Evolutionary conservation across 225 moss, liverwort and hornwort genomes (phyloP), one percentile per base, ranked within the genome.

Genomic region (Pleurozium schreberi): DNA sequence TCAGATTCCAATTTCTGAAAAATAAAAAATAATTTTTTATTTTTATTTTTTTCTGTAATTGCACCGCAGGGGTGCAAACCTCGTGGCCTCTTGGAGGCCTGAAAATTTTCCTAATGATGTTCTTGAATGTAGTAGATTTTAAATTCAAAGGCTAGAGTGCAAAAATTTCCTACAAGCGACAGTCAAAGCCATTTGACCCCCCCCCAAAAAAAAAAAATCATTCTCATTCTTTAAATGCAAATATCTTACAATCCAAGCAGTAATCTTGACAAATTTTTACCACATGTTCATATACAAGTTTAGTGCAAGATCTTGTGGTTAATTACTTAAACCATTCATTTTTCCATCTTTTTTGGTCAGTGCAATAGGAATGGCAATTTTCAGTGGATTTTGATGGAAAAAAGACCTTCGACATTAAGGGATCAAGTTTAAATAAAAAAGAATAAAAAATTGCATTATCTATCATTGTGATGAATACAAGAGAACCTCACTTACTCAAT

Each of bases 231-330:
- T n/a, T n/a, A n/a, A n/a, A n/a, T n/a, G n/a, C n/a, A n/a, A n/a
- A n/a, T n/a, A n/a, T n/a, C n/a, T 47, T 18, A 5, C 47, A 74
- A 45, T 31, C 1, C 0, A 0, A 5, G 11, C 0, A 0, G 0
- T 6, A 74, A 74, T 18, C 47, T 47, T 74, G 18, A 30, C 2
- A 0, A 11, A 30, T 2, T 68, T n/a, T 45, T 10, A 28, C 17
- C 45, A 28, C 6, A 73, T 73, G 28, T 45, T 73, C 18, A 73
- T 10, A 45, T 4, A 31, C 4, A 47, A 74, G 6, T 47, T 47
- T 31, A 11, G 7, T 47, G 17, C 10, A 30, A 47, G 11, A 18
- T 47, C 47, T 1, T 47, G 2, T 0, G 6, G 1, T 31, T 47
- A 6, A 45, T 74, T 18, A 18, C 11, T 3, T 30, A 30, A 74